Percentiles rank a stretch among this genome's conserved stretches.
phyloP scores from a whole-genome alignment of 116 monocot genomes.

The Trichopus zeylanicus region DNA sequence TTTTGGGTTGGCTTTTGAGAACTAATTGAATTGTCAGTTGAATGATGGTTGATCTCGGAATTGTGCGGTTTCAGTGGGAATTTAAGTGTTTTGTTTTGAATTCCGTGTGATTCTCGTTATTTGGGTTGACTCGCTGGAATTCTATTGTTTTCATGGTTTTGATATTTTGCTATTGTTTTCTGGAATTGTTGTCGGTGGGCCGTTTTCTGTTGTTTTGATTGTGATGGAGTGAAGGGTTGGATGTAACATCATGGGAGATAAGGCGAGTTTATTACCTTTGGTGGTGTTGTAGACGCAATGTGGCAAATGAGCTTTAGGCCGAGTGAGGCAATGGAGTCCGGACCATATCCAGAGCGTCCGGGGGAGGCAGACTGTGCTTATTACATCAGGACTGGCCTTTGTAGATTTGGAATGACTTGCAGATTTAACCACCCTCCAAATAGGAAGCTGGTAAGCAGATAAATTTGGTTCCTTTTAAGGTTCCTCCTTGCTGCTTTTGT shows the following conservation, averaged over 20 bases:
- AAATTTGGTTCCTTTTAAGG: not conserved
- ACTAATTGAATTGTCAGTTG: too few species aligned
- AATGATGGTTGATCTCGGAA: too few species aligned
- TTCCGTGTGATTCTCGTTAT: not conserved
- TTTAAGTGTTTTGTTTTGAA: not conserved
- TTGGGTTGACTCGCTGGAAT: not conserved
- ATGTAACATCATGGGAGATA: not conserved
- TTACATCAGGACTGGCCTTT: constrained; percentile 86
- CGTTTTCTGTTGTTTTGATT: not conserved
- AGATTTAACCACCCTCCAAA: constrained; percentile 89
- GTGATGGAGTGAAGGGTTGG: not conserved
- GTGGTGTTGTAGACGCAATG: constrained; percentile 53
- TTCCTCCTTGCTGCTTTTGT: not conserved
- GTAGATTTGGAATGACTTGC: constrained; percentile 92
- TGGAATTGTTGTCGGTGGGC: not conserved
- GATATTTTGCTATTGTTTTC: not conserved
- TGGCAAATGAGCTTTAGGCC: constrained; percentile 65
- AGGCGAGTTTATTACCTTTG: constrained; percentile 5
- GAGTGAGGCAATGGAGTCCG: constrained; percentile 45
- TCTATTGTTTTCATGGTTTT: not conserved
- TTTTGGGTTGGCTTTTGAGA: too few species aligned
- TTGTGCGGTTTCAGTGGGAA: too few species aligned
- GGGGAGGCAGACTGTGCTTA: constrained; percentile 91
- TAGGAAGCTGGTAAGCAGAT: constrained; percentile 63
- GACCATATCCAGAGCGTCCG: constrained; percentile 67